Evolutionary conservation across 1,284 basidiomycete species (phyloP), one percentile per base, ranked within the genome.

Genomic region (Phellinidium pouzarii): DNA sequence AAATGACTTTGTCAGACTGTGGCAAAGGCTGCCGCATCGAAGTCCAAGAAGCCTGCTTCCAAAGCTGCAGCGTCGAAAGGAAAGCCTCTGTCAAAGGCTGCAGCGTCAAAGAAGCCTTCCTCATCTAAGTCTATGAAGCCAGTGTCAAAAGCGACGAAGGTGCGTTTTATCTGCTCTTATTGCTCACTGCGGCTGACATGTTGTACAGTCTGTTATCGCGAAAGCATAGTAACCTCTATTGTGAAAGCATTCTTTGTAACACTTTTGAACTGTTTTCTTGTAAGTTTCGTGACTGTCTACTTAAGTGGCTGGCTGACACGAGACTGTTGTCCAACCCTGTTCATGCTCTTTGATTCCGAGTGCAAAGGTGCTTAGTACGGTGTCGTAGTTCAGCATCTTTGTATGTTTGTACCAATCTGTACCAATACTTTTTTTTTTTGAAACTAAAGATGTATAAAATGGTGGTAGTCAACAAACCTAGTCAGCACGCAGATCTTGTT

Each of bases 41-140:
- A 64, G 55, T 53, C 69, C 19, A 55, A 55, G 54, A 55, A 55
- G 22, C 47, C 41, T 11, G 38, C 37, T 12, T 38, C 36, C 9
- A 49, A 49, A 36, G 38, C 47, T 19, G n/a, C 47, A 6, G 47
- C 47, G 12, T 48, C 54, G 6, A 55, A 55, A 25, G 38, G 20
- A 22, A 53, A 53, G 40, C 27, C 40, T 4, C 14, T 17, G 20
- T 53, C 51, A 19, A 64, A 68, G 54, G 59, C 44, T 4, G 70
- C 72, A 56, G 60, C 70, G 52, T 71, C 72, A 61, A 74, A 72
- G 43, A 55, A 54, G 66, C 55, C 66, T 2, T 37, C 51, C 19
- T 42, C 55, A 8, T 7, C 43, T n/a, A 53, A 41, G 27, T 48
- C 60, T 9, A 50, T 62, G 2, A 68, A 65, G 56, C 61, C 65